Conservation (phyloP, 2,329 filamentous ascomycete species). For the Diaporthe vexans region DNA sequence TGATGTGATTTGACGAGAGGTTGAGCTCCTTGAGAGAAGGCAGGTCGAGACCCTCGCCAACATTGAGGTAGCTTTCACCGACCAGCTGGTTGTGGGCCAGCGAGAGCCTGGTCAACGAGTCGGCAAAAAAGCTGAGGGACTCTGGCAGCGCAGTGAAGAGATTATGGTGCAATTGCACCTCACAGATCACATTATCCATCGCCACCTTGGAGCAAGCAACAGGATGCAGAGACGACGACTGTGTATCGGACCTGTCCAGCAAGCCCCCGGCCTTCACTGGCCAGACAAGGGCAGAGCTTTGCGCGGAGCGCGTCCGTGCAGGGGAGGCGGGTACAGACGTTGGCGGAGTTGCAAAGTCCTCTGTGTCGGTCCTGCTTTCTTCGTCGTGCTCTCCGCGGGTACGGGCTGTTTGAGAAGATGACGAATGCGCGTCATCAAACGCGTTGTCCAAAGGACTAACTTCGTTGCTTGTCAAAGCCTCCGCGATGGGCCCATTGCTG, state of each 20-base stretch:
- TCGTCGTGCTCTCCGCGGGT: constrained; percentile 53
- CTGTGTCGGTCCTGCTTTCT: constrained; percentile 64
- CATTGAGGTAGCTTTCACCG: constrained; percentile 72
- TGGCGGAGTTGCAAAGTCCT: constrained; percentile 71
- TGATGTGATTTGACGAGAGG: constrained; percentile 80
- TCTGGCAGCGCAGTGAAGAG: constrained; percentile 78
- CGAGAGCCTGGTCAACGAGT: constrained; percentile 79
- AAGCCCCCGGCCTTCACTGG: constrained; percentile 71
- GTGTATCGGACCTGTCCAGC: constrained; percentile 78
- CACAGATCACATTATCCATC: constrained; percentile 63
- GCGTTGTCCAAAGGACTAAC: constrained; percentile 27
- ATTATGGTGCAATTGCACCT: constrained; percentile 83
- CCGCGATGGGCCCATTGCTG: constrained; percentile 35
- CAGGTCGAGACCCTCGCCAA: constrained; percentile 73
- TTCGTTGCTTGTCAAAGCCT: constrained; percentile 41
- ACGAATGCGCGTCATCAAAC: constrained; percentile 23
- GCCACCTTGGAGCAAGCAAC: constrained; percentile 70
- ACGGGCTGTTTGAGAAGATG: constrained; percentile 4
- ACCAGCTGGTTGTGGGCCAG: constrained; percentile 81
- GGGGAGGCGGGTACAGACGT: constrained; percentile 67
- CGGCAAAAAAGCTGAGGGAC: constrained; percentile 78
- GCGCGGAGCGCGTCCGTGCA: constrained; percentile 62
- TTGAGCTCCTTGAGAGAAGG: constrained; percentile 84
- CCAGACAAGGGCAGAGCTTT: constrained; percentile 64
- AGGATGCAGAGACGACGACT: constrained; percentile 71